Evolutionary conservation across 73 alveolate species (phyloP).

Genomic region (Halteria grandinella): DNA sequence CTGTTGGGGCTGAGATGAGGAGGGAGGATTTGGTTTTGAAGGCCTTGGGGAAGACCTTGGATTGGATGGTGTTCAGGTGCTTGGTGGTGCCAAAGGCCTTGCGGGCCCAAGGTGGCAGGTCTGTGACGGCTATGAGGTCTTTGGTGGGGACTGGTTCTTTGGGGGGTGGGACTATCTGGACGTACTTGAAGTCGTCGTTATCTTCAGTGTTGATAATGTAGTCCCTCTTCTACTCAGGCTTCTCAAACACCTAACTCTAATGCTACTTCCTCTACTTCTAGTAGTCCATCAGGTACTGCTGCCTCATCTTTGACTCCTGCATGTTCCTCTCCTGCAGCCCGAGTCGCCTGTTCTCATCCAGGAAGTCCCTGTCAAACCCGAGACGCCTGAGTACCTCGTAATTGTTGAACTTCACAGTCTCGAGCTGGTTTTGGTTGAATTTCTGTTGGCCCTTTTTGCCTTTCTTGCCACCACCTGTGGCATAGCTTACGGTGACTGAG

Average conservation of each 20-base stretch:
- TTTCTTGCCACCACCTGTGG: constrained; percentile 43
- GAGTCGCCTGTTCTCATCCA: constrained; percentile 66
- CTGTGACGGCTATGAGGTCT: constrained; percentile 50
- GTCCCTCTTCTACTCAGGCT: constrained; percentile 37
- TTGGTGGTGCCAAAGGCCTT: constrained; percentile 87
- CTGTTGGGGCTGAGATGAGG: constrained; percentile 98
- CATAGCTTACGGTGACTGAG: constrained; percentile 46
- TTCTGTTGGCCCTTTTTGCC: constrained; percentile 41
- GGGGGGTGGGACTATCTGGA: constrained; percentile 49
- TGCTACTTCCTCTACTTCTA: constrained; percentile 10
- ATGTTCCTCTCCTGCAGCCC: constrained; percentile 49
- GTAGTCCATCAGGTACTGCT: constrained; percentile 8
- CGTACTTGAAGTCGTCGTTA: constrained; percentile 45
- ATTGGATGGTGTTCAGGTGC: constrained; percentile 90
- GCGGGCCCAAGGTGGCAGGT: constrained; percentile 86
- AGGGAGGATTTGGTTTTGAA: constrained; percentile 88
- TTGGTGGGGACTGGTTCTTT: not conserved
- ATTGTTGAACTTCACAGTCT: constrained; percentile 32
- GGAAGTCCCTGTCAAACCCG: constrained; percentile 65
- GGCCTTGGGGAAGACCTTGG: constrained; percentile 90
- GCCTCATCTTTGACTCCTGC: not conserved
- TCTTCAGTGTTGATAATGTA: constrained; percentile 28
- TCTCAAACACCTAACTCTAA: constrained; percentile 11
- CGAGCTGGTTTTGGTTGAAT: not conserved
- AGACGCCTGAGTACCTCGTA: constrained; percentile 65